These are phyloP conservation scores for Favolaschia claudopus DNA, from an alignment of 768 basidiomycete species.

Conservation along the genomic window DNA sequence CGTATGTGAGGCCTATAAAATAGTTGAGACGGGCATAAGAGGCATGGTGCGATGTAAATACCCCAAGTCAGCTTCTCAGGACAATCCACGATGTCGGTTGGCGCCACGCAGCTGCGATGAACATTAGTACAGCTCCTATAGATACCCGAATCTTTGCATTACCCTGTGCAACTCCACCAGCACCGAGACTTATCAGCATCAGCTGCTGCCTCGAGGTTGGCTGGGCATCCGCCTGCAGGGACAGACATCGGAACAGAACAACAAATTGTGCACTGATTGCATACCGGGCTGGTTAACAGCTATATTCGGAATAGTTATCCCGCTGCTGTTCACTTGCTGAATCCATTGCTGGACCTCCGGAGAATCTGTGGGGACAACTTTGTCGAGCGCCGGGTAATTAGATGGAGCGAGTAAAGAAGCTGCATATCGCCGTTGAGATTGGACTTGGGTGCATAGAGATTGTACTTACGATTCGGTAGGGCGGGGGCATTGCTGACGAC, in stretches of 20 bases:
- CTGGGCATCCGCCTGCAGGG: slow-evolving; percentile 59
- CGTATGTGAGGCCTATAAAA: slow-evolving; percentile 56
- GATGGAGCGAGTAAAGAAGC: slow-evolving; percentile 54
- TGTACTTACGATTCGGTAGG: slow-evolving; percentile 59
- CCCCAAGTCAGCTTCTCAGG: slow-evolving; percentile 68
- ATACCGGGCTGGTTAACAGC: slow-evolving; percentile 48
- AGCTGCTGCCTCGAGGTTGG: slow-evolving; percentile 57
- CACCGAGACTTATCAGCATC: slow-evolving; percentile 61
- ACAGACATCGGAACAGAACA: background rate
- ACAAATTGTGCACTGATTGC: slow-evolving; percentile 22
- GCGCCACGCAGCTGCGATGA: slow-evolving; percentile 69
- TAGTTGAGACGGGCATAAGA: background rate
- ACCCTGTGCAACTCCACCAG: slow-evolving; percentile 93
- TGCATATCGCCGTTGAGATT: no score
- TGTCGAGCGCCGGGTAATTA: slow-evolving; percentile 75
- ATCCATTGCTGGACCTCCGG: slow-evolving; percentile 77
- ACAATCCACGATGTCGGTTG: slow-evolving; percentile 79
- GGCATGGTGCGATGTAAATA: slow-evolving; percentile 1
- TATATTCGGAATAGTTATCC: slow-evolving; percentile 65
- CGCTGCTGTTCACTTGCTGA: slow-evolving; percentile 61
- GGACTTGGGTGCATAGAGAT: no score
- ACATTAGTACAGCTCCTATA: background rate
- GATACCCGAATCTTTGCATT: background rate
- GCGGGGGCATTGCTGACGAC: slow-evolving; percentile 63
- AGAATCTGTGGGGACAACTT: slow-evolving; percentile 63